A percentile compares a stretch with the other conserved stretches of the same genome.
These are phyloP conservation scores for Colletotrichum spinosum DNA, from an alignment of 2,329 filamentous ascomycete genomes.

Conservation along the genomic window DNA sequence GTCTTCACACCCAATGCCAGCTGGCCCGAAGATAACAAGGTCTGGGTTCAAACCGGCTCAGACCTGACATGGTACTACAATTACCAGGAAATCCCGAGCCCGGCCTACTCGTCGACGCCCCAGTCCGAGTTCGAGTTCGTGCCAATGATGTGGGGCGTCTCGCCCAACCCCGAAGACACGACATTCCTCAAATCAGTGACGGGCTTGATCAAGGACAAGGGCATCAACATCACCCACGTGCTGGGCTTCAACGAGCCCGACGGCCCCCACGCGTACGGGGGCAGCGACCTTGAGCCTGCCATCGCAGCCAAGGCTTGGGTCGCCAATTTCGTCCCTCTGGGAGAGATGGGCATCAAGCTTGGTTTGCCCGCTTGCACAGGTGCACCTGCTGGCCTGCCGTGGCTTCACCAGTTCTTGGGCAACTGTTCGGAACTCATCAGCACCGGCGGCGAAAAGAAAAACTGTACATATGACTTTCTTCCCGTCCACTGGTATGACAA, in stretches of 20 bases:
- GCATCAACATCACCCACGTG: slow-evolving; percentile 72
- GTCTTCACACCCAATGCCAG: slow-evolving; percentile 71
- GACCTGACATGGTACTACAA: slow-evolving; percentile 90
- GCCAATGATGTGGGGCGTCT: slow-evolving; percentile 82
- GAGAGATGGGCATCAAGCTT: slow-evolving; percentile 71
- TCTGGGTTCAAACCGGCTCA: slow-evolving; percentile 69
- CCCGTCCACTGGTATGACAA: slow-evolving; percentile 77
- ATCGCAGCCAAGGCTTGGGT: slow-evolving; percentile 77
- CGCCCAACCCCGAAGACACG: slow-evolving; percentile 59
- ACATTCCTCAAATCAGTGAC: slow-evolving; percentile 72
- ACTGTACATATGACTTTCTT: slow-evolving; percentile 74
- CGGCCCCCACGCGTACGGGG: slow-evolving; percentile 64
- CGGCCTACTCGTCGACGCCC: slow-evolving; percentile 58
- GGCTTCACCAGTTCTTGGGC: slow-evolving; percentile 63
- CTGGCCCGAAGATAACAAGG: slow-evolving; percentile 69
- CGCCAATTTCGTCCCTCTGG: slow-evolving; percentile 76
- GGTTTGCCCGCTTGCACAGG: slow-evolving; percentile 80
- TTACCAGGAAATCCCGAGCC: slow-evolving; percentile 70
- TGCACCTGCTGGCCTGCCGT: slow-evolving; percentile 67
- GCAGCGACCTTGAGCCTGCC: slow-evolving; percentile 69
- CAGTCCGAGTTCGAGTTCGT: slow-evolving; percentile 77
- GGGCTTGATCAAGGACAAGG: slow-evolving; percentile 60
- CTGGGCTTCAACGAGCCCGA: slow-evolving; percentile 88
- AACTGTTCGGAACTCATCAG: slow-evolving; percentile 72
- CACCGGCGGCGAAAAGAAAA: slow-evolving; percentile 49